Conservation (phyloP, 1,284 basidiomycete species). For the Sphaerobolus stellatus region DNA sequence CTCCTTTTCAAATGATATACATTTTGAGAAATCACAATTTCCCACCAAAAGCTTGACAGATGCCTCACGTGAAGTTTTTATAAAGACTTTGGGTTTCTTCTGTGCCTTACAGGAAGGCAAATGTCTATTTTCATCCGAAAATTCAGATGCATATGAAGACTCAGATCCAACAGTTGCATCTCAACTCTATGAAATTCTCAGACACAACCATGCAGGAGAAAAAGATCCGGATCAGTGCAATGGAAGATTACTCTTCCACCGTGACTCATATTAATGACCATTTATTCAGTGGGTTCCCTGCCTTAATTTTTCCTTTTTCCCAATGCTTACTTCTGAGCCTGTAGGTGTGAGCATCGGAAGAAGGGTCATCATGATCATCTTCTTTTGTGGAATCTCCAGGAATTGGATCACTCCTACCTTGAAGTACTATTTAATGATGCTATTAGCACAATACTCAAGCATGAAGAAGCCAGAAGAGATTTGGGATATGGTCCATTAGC, state of each 20-base stretch:
- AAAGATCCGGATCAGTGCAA: neutral
- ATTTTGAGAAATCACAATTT: neutral
- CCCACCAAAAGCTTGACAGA: too few relatives aligned
- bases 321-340: too few relatives aligned
- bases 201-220: neutral
- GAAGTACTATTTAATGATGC: constrained; percentile 17
- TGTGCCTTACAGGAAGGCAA: constrained; percentile 20
- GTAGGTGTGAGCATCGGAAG: constrained; percentile 17
- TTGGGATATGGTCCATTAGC: constrained; percentile 23
- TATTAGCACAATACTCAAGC: neutral
- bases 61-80: constrained; percentile 19
- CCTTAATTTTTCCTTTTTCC: neutral
- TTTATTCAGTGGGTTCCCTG: constrained; percentile 11
- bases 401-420: constrained; percentile 23
- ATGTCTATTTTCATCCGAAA: constrained; percentile 17
- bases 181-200: neutral
- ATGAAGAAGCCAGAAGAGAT: constrained; percentile 5
- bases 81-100: constrained; percentile 21
- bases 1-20: neutral
- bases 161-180: neutral
- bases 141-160: neutral
- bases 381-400: constrained; percentile 22
- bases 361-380: constrained; percentile 17
- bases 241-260: neutral
- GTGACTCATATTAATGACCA: neutral